A percentile compares a stretch with the other conserved stretches of the same genome.
phyloP scores from a whole-genome alignment of 805 yeast species.

The Starmera quercuum region DNA sequence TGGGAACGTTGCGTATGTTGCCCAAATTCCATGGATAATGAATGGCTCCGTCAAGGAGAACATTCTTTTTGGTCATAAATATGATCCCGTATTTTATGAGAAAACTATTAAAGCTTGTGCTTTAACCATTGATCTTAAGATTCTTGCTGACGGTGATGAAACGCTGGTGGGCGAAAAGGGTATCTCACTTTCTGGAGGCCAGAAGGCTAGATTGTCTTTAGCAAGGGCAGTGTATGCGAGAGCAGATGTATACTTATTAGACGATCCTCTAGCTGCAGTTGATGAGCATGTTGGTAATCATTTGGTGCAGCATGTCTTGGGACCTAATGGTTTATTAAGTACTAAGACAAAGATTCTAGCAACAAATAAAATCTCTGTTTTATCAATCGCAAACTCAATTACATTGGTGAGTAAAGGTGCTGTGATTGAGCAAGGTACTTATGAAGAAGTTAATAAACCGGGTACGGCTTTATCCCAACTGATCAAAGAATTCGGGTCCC shows the following conservation, averaged over 20 bases:
- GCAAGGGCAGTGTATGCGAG: constrained; percentile 96
- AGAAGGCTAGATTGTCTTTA: constrained; percentile 88
- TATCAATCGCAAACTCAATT: constrained; percentile 65
- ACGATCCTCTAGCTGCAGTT: constrained; percentile 93
- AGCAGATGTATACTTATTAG: constrained; percentile 85
- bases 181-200: constrained; percentile 94
- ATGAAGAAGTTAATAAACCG: constrained; percentile 39
- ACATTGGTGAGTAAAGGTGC: constrained; percentile 64
- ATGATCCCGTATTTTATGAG: constrained; percentile 74
- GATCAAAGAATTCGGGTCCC: constrained; percentile 56
- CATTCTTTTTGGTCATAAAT: constrained; percentile 81
- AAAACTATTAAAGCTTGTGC: constrained; percentile 86
- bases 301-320: constrained; percentile 73
- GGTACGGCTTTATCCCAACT: constrained; percentile 44
- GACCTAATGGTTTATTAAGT: constrained; percentile 69
- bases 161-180: constrained; percentile 98
- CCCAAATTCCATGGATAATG: constrained; percentile 96
- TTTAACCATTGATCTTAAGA: constrained; percentile 64
- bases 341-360: constrained; percentile 74
- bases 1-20: constrained; percentile 82
- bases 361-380: constrained; percentile 79
- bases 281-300: constrained; percentile 95
- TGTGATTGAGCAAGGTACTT: constrained; percentile 59
- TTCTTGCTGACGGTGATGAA: constrained; percentile 81
- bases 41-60: constrained; percentile 90